A percentile compares a stretch with the other conserved stretches of the same genome.
Evolutionary conservation across 768 basidiomycete genomes (phyloP).

Genomic region (Wakefieldia striispora): DNA sequence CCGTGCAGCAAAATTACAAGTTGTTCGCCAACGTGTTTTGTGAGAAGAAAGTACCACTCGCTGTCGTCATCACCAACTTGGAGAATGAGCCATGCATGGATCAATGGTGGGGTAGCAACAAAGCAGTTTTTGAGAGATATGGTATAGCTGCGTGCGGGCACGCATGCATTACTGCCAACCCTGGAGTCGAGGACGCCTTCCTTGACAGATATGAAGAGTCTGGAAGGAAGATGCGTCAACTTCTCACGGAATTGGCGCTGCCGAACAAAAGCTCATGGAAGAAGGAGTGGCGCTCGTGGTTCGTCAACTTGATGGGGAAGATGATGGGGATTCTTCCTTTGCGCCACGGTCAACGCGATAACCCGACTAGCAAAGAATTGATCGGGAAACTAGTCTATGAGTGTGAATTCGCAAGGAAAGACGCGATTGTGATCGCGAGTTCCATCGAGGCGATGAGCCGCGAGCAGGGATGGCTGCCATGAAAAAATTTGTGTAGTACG

Average conservation of each 20-base stretch:
- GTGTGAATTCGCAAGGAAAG: slow-evolving; percentile 18
- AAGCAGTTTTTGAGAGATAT: slow-evolving; percentile 26
- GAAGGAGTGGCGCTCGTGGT: slow-evolving; percentile 17
- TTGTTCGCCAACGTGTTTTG: slow-evolving; percentile 41
- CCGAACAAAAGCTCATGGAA: slow-evolving; percentile 11
- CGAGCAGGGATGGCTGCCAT: not conserved
- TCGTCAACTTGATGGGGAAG: slow-evolving; percentile 17
- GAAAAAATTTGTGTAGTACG: no score
- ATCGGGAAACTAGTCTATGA: slow-evolving; percentile 8
- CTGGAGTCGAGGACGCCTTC: slow-evolving; percentile 23
- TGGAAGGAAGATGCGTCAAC: slow-evolving; percentile 17
- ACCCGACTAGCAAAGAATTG: slow-evolving; percentile 9
- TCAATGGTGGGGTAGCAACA: slow-evolving; percentile 40
- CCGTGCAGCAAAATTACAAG: slow-evolving; percentile 37
- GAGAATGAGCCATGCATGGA: slow-evolving; percentile 36
- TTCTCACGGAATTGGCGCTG: slow-evolving; percentile 11
- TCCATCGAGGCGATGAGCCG: slow-evolving; percentile 13
- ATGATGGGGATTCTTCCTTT: slow-evolving; percentile 18
- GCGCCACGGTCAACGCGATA: not conserved
- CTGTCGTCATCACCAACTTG: slow-evolving; percentile 39
- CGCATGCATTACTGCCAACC: slow-evolving; percentile 40
- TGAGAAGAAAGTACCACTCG: slow-evolving; percentile 34
- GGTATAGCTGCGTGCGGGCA: slow-evolving; percentile 32
- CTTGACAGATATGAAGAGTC: slow-evolving; percentile 32
- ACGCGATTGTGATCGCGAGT: slow-evolving; percentile 16